Conservation (phyloP, 495 filamentous ascomycete genomes). For the Hypoxylon subgilvum region DNA sequence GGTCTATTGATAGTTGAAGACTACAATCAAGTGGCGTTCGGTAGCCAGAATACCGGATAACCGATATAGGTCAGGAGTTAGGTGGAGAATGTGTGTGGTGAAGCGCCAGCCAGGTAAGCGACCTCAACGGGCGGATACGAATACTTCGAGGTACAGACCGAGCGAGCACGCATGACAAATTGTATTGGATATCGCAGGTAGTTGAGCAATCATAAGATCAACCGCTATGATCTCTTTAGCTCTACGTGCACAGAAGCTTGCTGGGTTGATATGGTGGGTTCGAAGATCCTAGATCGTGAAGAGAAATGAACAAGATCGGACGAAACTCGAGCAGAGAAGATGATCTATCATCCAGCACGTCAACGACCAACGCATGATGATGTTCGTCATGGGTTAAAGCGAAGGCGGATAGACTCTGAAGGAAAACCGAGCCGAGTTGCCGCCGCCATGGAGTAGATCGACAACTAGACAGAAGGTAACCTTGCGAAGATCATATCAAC, state of each 20-base stretch:
- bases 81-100: too few species aligned
- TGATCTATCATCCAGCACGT: not conserved
- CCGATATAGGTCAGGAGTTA: too few species aligned
- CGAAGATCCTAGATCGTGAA: conserved; percentile 10
- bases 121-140: not conserved
- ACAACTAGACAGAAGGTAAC: not conserved
- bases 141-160: too few species aligned
- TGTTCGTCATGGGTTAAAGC: conserved; percentile 9
- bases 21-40: too few species aligned
- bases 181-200: too few species aligned
- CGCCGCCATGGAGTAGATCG: conserved; percentile 6
- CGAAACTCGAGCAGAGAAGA: conserved; percentile 17
- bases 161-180: too few species aligned
- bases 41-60: too few species aligned
- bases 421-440: conserved; percentile 25
- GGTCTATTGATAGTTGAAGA: too few species aligned
- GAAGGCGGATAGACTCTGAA: not conserved
- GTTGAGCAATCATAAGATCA: conserved; percentile 10
- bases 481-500: conserved; percentile 16
- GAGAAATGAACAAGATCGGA: conserved; percentile 21
- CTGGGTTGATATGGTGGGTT: conserved; percentile 2
- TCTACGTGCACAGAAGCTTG: not conserved
- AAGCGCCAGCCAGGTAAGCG: too few species aligned
- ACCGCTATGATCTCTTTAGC: conserved; percentile 12
- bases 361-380: conserved; percentile 20